Evolutionary conservation across 2,329 filamentous ascomycete species (phyloP).

Genomic region (Alternaria longipes): DNA sequence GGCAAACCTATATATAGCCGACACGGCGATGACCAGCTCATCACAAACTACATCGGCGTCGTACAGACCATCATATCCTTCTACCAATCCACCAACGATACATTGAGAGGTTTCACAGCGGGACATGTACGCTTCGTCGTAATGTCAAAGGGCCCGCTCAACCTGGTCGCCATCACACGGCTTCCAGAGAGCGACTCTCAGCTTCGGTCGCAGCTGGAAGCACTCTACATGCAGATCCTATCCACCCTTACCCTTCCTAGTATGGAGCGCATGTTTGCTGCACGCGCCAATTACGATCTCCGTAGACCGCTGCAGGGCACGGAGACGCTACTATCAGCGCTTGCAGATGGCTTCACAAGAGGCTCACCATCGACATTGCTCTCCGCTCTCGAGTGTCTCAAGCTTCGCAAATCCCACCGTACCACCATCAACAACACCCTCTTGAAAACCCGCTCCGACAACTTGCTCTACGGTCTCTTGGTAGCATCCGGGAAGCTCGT

Average conservation of each 20-base stretch:
- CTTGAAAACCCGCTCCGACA: conserved; percentile 77
- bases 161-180: conserved; percentile 91
- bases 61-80: conserved; percentile 98
- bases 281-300: conserved; percentile 92
- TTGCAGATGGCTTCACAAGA: conserved; percentile 93
- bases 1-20: conserved; percentile 98
- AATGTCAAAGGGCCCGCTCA: conserved; percentile 82
- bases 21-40: conserved; percentile 87
- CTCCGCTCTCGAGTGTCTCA: conserved; percentile 92
- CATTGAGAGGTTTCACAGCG: conserved; percentile 85
- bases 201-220: conserved; percentile 86
- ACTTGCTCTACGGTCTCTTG: conserved; percentile 89
- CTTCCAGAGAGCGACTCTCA: conserved; percentile 93
- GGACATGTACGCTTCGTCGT: conserved; percentile 87
- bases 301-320: conserved; percentile 90
- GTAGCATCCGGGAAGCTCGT: conserved; percentile 93
- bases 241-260: conserved; percentile 92
- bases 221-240: conserved; percentile 96
- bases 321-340: conserved; percentile 86
- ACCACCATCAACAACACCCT: conserved; percentile 87
- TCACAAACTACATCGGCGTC: conserved; percentile 93
- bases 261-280: conserved; percentile 84
- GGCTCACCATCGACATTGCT: conserved; percentile 90
- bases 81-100: conserved; percentile 82
- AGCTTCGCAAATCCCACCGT: conserved; percentile 86